phyloP scores from a whole-genome alignment of 2,329 filamentous ascomycete species.

The Stemphylium lycopersici region DNA sequence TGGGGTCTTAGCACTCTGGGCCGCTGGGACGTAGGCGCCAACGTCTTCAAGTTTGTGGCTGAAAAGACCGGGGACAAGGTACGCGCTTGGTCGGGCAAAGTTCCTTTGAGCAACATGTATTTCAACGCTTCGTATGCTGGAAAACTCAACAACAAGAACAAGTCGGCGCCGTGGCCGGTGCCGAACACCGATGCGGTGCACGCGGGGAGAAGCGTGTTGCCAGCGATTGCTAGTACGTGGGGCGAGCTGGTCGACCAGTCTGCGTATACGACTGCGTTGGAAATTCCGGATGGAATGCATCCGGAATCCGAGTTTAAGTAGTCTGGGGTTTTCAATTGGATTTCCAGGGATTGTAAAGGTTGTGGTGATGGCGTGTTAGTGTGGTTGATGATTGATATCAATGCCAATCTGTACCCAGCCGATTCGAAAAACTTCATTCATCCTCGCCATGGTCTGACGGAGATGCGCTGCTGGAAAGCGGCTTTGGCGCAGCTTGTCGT shows the following conservation, averaged over 20 bases:
- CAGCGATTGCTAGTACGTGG: slow-evolving; percentile 34
- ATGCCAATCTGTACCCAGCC: slow-evolving; percentile 40
- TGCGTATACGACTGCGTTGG: slow-evolving; percentile 39
- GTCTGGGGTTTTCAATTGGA: not conserved
- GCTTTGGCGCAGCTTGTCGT: slow-evolving; percentile 55
- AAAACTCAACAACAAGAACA: slow-evolving; percentile 38
- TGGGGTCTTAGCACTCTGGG: slow-evolving; percentile 55
- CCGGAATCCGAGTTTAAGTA: slow-evolving; percentile 39
- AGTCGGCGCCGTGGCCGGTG: slow-evolving; percentile 35
- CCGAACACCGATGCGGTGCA: slow-evolving; percentile 35
- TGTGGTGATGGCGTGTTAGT: too few species aligned
- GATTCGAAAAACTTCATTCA: slow-evolving; percentile 40
- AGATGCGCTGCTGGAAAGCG: slow-evolving; percentile 50
- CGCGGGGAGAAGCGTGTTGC: slow-evolving; percentile 36
- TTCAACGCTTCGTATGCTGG: slow-evolving; percentile 44
- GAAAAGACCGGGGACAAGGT: slow-evolving; percentile 36
- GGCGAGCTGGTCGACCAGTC: slow-evolving; percentile 25
- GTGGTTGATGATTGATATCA: slow-evolving; percentile 40
- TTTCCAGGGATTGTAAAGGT: not conserved
- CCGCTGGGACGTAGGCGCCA: slow-evolving; percentile 56
- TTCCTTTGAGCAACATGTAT: slow-evolving; percentile 38
- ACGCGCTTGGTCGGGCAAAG: slow-evolving; percentile 33
- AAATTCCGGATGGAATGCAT: slow-evolving; percentile 44
- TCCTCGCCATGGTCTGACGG: slow-evolving; percentile 30
- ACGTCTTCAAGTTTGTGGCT: slow-evolving; percentile 49